A percentile compares a stretch with the other conserved stretches of the same genome.
These are phyloP conservation scores for Talaromyces sp. DNA, from an alignment of 2,329 filamentous ascomycete species.

Conservation along the genomic window DNA sequence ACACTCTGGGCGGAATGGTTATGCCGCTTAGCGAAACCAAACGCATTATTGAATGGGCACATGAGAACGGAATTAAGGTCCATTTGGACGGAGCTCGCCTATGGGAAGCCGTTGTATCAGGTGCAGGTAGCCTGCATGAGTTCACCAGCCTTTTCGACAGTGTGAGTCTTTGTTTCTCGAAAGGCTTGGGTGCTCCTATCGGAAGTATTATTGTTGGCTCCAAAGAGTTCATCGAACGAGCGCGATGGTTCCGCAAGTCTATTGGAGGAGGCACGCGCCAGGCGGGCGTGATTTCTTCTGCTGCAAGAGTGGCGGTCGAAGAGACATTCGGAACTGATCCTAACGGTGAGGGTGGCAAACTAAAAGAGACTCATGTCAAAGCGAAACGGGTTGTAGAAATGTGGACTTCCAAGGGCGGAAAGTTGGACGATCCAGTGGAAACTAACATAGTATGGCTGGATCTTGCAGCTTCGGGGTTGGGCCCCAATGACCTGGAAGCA, in stretches of 20 bases:
- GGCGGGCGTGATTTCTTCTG: conserved; percentile 67
- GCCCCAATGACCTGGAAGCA: conserved; percentile 47
- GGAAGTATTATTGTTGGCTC: conserved; percentile 66
- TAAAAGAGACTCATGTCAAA: conserved; percentile 55
- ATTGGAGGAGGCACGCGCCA: conserved; percentile 76
- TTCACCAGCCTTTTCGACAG: conserved; percentile 67
- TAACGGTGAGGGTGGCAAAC: conserved; percentile 54
- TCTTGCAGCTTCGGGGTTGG: conserved; percentile 54
- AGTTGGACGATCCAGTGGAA: conserved; percentile 62
- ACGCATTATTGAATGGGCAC: conserved; percentile 65
- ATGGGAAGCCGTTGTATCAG: conserved; percentile 73
- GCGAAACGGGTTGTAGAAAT: conserved; percentile 58
- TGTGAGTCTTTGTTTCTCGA: conserved; percentile 72
- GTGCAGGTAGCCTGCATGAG: conserved; percentile 60
- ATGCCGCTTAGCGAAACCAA: conserved; percentile 68
- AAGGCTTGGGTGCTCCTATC: conserved; percentile 75
- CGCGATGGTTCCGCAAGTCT: conserved; percentile 71
- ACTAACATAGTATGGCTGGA: conserved; percentile 94
- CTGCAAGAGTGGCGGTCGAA: conserved; percentile 70
- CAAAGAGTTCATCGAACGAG: conserved; percentile 55
- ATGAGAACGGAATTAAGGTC: conserved; percentile 57
- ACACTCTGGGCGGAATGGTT: conserved; percentile 73
- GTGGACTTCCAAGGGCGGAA: conserved; percentile 66
- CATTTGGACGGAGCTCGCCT: conserved; percentile 76
- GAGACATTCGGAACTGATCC: conserved; percentile 64